Conservation (phyloP, 83 land plant species). For the Picea engelmannii region DNA sequence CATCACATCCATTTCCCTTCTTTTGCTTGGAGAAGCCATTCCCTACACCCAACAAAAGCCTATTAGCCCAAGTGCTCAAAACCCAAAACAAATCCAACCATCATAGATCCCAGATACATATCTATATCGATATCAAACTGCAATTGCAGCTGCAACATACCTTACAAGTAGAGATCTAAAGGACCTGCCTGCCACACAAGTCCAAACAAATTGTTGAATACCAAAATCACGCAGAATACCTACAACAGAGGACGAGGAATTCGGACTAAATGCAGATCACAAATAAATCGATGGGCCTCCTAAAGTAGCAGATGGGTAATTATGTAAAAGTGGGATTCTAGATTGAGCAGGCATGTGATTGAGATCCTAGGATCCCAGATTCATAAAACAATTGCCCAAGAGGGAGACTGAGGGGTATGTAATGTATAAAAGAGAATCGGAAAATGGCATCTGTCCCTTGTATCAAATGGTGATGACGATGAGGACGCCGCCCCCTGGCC, state of each 20-base stretch:
- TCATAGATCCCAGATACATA: constrained; percentile 2
- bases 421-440: neutral
- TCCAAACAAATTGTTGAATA: constrained; percentile 3
- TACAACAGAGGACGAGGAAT: neutral
- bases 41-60: neutral
- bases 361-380: constrained; percentile 1
- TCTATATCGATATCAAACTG: neutral
- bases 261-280: neutral
- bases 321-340: neutral
- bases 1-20: constrained; percentile 81
- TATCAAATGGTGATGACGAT: neutral
- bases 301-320: neutral
- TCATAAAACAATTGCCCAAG: neutral
- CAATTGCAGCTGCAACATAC: constrained; percentile 1
- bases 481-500: neutral
- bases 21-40: constrained; percentile 80
- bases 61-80: constrained; percentile 10
- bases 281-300: neutral
- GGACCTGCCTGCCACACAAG: constrained; percentile 8
- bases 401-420: neutral
- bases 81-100: constrained; percentile 11
- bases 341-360: neutral
- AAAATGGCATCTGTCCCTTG: neutral
- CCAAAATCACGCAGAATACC: neutral
- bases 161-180: constrained; percentile 5